A percentile compares a stretch with the other conserved stretches of the same genome.
phyloP scores from a whole-genome alignment of 805 yeast species.

The Saccharomycopsis guyanensis region DNA sequence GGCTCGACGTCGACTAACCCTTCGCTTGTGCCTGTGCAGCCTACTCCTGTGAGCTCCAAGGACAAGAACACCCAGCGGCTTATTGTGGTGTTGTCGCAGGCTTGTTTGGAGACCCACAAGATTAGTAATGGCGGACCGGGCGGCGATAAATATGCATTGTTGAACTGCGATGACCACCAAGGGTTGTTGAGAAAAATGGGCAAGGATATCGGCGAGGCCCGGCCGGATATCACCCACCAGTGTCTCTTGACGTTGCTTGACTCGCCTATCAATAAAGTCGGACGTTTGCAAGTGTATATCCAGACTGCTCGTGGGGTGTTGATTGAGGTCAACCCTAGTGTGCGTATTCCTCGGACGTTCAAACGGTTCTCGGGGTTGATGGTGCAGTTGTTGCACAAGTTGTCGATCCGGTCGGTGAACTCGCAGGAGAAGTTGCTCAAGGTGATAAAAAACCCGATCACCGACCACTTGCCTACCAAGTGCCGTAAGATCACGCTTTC shows the following conservation, averaged over 20 bases:
- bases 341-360: slow-evolving; percentile 96
- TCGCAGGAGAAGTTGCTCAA: slow-evolving; percentile 89
- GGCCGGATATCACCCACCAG: slow-evolving; percentile 99
- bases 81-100: slow-evolving; percentile 92
- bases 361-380: slow-evolving; percentile 95
- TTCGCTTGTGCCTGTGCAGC: slow-evolving; percentile 81
- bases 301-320: slow-evolving; percentile 93
- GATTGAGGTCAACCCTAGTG: slow-evolving; percentile 92
- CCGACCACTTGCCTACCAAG: slow-evolving; percentile 93
- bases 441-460: slow-evolving; percentile 94
- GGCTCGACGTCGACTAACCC: no score
- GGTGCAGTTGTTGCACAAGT: slow-evolving; percentile 92
- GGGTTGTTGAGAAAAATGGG: slow-evolving; percentile 93
- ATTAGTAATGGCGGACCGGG: slow-evolving; percentile 70
- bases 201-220: slow-evolving; percentile 93
- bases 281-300: slow-evolving; percentile 90
- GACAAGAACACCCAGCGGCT: slow-evolving; percentile 84
- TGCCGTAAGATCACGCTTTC: slow-evolving; percentile 91
- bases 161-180: slow-evolving; percentile 98
- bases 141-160: slow-evolving; percentile 85
- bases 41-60: slow-evolving; percentile 68
- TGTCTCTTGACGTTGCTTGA: slow-evolving; percentile 89
- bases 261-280: slow-evolving; percentile 98
- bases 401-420: slow-evolving; percentile 89
- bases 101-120: slow-evolving; percentile 92